Evolutionary conservation across 345 rosid species (phyloP).

Genomic region (Melastoma malabathricum): DNA sequence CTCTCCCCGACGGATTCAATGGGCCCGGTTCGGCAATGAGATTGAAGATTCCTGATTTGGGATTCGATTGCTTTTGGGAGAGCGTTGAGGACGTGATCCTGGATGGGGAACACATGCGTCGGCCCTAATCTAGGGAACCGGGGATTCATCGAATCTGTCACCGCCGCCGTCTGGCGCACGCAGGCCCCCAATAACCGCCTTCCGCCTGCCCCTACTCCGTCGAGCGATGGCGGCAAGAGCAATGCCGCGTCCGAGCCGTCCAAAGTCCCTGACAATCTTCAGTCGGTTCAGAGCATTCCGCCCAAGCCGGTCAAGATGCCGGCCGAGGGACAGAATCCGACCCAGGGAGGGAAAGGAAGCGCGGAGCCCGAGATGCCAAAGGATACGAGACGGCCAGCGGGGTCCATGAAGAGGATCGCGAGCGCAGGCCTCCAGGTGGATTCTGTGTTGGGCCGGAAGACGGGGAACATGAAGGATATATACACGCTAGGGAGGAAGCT

Average conservation of each 20-base stretch:
- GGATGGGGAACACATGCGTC: constrained; percentile 84
- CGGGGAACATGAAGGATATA: constrained; percentile 65
- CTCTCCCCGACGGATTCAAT: no score
- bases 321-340: constrained; percentile 19
- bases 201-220: constrained; percentile 18
- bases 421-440: constrained; percentile 55
- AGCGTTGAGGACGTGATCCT: constrained; percentile 14
- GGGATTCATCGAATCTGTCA: constrained; percentile 73
- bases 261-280: constrained; percentile 8
- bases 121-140: constrained; percentile 60
- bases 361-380: constrained; percentile 10
- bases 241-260: constrained; percentile 9
- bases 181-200: constrained; percentile 38
- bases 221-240: constrained; percentile 12
- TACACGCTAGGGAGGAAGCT: constrained; percentile 75
- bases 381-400: constrained; percentile 26
- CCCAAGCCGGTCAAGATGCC: constrained; percentile 58
- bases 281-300: constrained; percentile 34
- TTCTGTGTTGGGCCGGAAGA: constrained; percentile 66
- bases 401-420: constrained; percentile 42
- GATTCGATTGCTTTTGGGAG: constrained; percentile 9
- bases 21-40: neutral
- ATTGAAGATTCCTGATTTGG: neutral
- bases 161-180: constrained; percentile 65
- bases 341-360: constrained; percentile 13